Evolutionary conservation across 352 stramenopile species (phyloP).

Genomic region (Phytophthora ohioensis): DNA sequence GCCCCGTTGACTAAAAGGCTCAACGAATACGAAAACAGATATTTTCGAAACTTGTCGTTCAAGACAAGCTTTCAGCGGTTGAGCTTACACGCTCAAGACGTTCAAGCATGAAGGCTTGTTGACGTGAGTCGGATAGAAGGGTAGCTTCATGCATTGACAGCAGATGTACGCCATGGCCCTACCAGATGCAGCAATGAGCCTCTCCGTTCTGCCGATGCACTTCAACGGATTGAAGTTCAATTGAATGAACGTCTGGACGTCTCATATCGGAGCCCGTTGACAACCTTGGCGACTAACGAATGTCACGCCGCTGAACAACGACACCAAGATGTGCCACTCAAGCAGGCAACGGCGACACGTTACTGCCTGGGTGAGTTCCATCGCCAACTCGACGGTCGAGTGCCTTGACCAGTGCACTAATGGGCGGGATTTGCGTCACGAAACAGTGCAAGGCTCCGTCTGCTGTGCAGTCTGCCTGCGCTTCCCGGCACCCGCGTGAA

Average conservation of each 20-base stretch:
- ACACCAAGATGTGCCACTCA: constrained; percentile 26
- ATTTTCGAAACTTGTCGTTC: no score
- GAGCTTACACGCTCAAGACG: neutral
- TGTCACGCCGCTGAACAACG: neutral
- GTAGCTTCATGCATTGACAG: constrained; percentile 9
- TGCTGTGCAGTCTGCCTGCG: neutral
- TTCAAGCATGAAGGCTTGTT: constrained; percentile 14
- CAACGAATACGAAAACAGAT: constrained; percentile 7
- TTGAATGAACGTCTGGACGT: constrained; percentile 10
- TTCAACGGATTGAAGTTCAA: neutral
- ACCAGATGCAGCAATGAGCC: constrained; percentile 17
- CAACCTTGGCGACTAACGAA: constrained; percentile 14
- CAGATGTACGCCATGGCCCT: constrained; percentile 6
- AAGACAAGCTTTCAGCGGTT: no score
- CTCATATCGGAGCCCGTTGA: constrained; percentile 20
- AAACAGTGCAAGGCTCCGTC: constrained; percentile 19
- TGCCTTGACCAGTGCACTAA: constrained; percentile 14
- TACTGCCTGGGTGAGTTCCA: constrained; percentile 30
- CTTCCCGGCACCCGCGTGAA: constrained; percentile 4
- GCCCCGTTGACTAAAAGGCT: constrained; percentile 2
- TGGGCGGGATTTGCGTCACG: constrained; percentile 24
- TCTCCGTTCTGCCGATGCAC: constrained; percentile 8
- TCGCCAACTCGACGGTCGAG: constrained; percentile 15
- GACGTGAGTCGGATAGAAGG: constrained; percentile 24
- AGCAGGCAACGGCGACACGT: constrained; percentile 25